phyloP scores from a whole-genome alignment of 257 asterid genomes.

The Solanum paucissectum region DNA sequence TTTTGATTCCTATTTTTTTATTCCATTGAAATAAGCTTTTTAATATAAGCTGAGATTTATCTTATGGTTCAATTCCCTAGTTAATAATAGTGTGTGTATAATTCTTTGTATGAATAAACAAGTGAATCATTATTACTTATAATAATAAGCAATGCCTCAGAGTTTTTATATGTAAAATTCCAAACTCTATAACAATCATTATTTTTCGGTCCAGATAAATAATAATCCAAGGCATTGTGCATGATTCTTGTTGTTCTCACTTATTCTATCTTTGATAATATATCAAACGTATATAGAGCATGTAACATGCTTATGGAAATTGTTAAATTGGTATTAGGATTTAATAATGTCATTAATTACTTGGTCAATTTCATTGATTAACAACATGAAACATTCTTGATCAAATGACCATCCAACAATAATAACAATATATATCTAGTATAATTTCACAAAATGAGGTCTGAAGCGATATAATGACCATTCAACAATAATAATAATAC shows the following conservation, averaged over 20 bases:
- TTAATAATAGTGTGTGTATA: no score
- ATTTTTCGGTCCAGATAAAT: neutral
- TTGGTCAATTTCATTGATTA: neutral
- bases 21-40: neutral
- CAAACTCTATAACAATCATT: neutral
- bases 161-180: neutral
- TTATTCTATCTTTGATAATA: neutral
- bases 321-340: neutral
- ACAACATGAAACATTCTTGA: neutral
- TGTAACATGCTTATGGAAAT: neutral
- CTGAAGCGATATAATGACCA: fast-evolving
- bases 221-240: neutral
- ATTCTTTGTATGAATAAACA: neutral
- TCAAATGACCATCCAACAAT: neutral
- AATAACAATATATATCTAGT: neutral
- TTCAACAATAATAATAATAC: neutral
- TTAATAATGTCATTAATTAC: neutral
- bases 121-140: neutral
- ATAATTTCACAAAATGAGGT: neutral
- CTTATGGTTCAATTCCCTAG: neutral
- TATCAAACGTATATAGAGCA: neutral
- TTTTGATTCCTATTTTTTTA: neutral
- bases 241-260: neutral
- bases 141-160: neutral
- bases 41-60: neutral